Conservation (phyloP, 805 yeast species). For the Candida montana region DNA sequence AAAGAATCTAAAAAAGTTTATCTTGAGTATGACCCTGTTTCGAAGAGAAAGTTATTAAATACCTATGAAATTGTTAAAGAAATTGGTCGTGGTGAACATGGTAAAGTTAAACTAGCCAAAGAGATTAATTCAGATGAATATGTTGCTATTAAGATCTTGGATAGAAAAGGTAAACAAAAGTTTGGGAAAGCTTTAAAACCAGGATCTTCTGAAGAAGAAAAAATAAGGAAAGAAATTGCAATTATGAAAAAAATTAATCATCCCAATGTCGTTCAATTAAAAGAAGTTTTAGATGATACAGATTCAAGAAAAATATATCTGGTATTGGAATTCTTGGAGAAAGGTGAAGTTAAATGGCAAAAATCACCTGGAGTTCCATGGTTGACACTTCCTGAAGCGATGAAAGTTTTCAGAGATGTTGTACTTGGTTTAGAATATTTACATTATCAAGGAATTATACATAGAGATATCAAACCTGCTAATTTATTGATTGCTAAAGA, state of each 20-base stretch:
- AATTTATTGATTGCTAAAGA: constrained; percentile 69
- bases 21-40: constrained; percentile 84
- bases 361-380: constrained; percentile 54
- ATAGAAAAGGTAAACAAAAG: constrained; percentile 57
- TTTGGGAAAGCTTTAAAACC: constrained; percentile 40
- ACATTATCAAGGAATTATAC: constrained; percentile 87
- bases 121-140: constrained; percentile 57
- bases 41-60: constrained; percentile 75
- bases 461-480: constrained; percentile 95
- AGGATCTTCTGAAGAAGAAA: constrained; percentile 55
- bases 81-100: constrained; percentile 95
- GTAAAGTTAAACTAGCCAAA: constrained; percentile 90
- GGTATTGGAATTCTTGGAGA: constrained; percentile 83
- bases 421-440: constrained; percentile 83
- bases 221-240: constrained; percentile 81
- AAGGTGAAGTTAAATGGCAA: constrained; percentile 90
- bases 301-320: constrained; percentile 80
- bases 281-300: constrained; percentile 84
- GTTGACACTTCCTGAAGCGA: constrained; percentile 58
- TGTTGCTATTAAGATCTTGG: constrained; percentile 93
- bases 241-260: constrained; percentile 90
- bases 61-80: constrained; percentile 85
- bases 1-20: constrained; percentile 79
- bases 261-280: constrained; percentile 83
- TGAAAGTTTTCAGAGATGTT: constrained; percentile 76